Evolutionary conservation across 1,284 basidiomycete genomes (phyloP).

Genomic region (Fomitopsis palustris): DNA sequence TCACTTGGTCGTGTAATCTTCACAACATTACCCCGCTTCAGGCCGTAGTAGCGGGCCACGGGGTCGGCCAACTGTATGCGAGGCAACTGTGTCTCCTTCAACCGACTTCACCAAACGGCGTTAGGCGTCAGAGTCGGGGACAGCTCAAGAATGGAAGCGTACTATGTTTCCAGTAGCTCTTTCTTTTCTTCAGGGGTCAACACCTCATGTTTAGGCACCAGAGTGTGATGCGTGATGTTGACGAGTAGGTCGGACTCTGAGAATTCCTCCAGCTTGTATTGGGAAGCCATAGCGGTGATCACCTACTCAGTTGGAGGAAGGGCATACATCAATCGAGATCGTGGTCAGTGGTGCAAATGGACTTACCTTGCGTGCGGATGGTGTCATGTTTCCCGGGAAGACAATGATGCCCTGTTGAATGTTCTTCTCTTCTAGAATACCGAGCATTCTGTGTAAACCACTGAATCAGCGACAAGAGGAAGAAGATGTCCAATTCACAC

Average conservation of each 20-base stretch:
- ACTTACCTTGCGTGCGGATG: slow-evolving; percentile 90
- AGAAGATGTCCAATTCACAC: slow-evolving; percentile 25
- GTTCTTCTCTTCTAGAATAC: slow-evolving; percentile 84
- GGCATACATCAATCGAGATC: not conserved
- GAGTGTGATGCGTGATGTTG: slow-evolving; percentile 94
- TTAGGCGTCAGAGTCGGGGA: slow-evolving; percentile 8
- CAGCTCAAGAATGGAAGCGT: slow-evolving; percentile 32
- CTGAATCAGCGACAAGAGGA: not conserved
- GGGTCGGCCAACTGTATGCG: slow-evolving; percentile 96
- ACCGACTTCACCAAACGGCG: slow-evolving; percentile 55
- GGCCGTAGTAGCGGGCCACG: slow-evolving; percentile 96
- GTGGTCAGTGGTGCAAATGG: not conserved
- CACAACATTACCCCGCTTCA: slow-evolving; percentile 94
- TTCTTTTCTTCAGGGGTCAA: slow-evolving; percentile 87
- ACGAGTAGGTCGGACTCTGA: slow-evolving; percentile 95
- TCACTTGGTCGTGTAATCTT: slow-evolving; percentile 98
- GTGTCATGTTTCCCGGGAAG: slow-evolving; percentile 95
- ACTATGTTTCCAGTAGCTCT: slow-evolving; percentile 90
- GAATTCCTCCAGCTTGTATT: slow-evolving; percentile 94
- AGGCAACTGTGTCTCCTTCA: slow-evolving; percentile 97
- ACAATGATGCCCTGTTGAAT: slow-evolving; percentile 94
- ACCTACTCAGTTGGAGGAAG: slow-evolving; percentile 48
- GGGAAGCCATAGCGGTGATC: slow-evolving; percentile 81
- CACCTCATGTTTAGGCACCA: slow-evolving; percentile 94
- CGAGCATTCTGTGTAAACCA: slow-evolving; percentile 63